These are phyloP conservation scores for Scytalidium sp. DNA, from an alignment of 2,329 filamentous ascomycete species.

Conservation along the genomic window DNA sequence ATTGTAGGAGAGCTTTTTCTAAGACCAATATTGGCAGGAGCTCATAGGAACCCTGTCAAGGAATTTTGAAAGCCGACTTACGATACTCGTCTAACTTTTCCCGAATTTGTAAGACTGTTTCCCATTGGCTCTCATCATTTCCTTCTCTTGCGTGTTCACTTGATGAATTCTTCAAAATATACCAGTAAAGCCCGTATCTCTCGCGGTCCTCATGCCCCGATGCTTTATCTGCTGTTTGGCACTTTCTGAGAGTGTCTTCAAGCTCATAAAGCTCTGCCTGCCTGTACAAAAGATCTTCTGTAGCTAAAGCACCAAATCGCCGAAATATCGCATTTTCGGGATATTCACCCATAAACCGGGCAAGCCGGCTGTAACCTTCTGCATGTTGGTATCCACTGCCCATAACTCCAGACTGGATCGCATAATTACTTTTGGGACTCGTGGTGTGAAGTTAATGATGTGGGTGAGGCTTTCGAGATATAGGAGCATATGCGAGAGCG, in stretches of 20 bases:
- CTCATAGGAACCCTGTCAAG: no score
- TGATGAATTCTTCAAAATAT: background rate
- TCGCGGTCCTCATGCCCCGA: constrained; percentile 1
- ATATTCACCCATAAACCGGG: constrained; percentile 1
- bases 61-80: no score
- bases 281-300: constrained; percentile 7
- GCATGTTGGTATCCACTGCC: no score
- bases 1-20: no score
- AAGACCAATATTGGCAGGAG: no score
- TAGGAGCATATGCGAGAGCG: no score
- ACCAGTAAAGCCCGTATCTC: constrained; percentile 2
- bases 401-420: no score
- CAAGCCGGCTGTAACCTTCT: constrained; percentile 3
- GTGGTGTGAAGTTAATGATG: no score
- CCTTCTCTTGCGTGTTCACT: constrained; percentile 4
- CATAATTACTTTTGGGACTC: no score
- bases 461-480: no score
- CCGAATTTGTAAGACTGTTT: background rate
- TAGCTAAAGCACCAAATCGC: constrained; percentile 4
- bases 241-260: constrained; percentile 1
- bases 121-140: constrained; percentile 1
- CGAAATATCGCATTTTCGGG: constrained; percentile 3
- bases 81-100: constrained; percentile 5
- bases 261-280: constrained; percentile 10
- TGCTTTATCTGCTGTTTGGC: background rate